Base-by-base conservation (phyloP, 1,284 basidiomycete genomes). In the Hemileia vastatrix region DNA sequence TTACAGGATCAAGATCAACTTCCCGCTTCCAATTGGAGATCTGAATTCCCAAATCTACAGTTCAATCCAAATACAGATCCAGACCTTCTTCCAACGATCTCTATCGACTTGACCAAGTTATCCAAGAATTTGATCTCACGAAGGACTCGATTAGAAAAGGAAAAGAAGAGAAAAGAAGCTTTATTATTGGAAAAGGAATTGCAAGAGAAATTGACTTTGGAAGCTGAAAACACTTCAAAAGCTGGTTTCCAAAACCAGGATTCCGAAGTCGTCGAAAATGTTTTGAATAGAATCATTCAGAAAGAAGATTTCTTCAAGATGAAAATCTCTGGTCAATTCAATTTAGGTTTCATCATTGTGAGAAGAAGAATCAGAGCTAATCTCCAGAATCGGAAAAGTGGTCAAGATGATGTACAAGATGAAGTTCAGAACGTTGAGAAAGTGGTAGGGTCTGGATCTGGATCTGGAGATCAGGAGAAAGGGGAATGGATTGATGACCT, bases 261-360 rank as follows among this genome's bases (percentile, higher is more conserved):
- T 51, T 79, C 85, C 23, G 74, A 76, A 1, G 78, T 79, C 36
- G 90, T 87, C 0, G 85, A 84, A 11, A 83, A 83, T 44, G 84
- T 85, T 0, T 82, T 98, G 1, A 83, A 88, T 3, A 83, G 93
- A 6, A 84, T 90, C 23, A 92, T 98, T 47, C 81, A 84, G 60
- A 97, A 97, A 77, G 74, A 78, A 1, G 94, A 98, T 77, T 98
- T 98, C 72, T n/a, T n/a, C n/a, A 68, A 64, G 9, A 97, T 99
- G 94, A 79, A 85, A 0, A 78, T 95, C 13, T 68, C 94, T 27
- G 94, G 95, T 0, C 95, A 98, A 76, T 99, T 96, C 77, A 98
- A 99, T 71, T 82, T 87, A 47, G 94, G 93, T 0, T 98, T 99
- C 76, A 92, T 99, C 76, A 83, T 98, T 64, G 84, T 84, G 0